Conservation (phyloP, 2,329 filamentous ascomycete genomes). For the Sporothrix globosa region DNA sequence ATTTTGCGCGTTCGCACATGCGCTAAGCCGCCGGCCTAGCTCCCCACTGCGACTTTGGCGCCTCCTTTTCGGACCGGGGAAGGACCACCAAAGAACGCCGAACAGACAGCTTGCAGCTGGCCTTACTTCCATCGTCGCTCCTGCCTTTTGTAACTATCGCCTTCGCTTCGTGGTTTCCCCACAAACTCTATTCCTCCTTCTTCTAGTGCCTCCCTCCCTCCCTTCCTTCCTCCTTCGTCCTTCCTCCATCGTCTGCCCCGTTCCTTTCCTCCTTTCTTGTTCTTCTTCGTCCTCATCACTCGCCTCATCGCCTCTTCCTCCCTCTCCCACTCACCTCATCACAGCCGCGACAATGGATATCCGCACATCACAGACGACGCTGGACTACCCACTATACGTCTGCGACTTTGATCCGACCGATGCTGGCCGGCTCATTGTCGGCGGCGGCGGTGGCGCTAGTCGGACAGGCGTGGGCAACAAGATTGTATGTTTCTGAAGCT, state of each 20-base stretch:
- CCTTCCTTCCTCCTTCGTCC: not conserved
- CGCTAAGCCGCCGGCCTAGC: constrained; percentile 16
- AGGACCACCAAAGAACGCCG: too few relatives aligned
- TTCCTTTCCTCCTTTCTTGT: not conserved
- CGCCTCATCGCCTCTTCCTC: not conserved
- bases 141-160: constrained; percentile 12
- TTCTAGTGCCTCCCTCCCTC: not conserved
- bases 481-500: constrained; percentile 61
- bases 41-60: constrained; percentile 22
- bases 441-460: constrained; percentile 83
- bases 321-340: not conserved
- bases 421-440: constrained; percentile 74
- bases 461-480: constrained; percentile 84
- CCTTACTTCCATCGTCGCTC: constrained; percentile 12
- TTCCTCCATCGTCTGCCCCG: not conserved
- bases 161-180: constrained; percentile 4
- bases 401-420: constrained; percentile 87
- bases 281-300: too few relatives aligned
- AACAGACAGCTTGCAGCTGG: not conserved
- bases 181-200: constrained; percentile 3
- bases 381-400: constrained; percentile 83
- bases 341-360: constrained; percentile 41
- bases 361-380: constrained; percentile 62
- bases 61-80: constrained; percentile 20
- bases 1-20: constrained; percentile 13